Conservation (phyloP, 495 filamentous ascomycete genomes). For the Tuber microsphaerosporum region DNA sequence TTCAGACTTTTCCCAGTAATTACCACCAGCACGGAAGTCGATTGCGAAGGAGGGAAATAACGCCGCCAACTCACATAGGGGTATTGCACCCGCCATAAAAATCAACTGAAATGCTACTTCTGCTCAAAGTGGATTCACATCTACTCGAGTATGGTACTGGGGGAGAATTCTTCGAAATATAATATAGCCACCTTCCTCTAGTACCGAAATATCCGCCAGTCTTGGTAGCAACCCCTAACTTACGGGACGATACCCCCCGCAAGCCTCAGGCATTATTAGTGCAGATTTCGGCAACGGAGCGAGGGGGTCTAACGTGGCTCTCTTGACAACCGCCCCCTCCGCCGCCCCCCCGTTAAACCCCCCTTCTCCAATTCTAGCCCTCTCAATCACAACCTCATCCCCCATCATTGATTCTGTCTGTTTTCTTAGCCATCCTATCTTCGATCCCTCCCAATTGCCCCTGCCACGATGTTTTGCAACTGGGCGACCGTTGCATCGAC, state of each 20-base stretch:
- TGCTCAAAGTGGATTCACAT: not conserved
- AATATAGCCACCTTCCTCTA: not conserved
- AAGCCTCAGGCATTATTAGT: not conserved
- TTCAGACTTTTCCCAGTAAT: not conserved
- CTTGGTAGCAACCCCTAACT: not conserved
- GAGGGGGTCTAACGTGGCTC: not conserved
- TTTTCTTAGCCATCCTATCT: not conserved
- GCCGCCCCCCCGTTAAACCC: not conserved
- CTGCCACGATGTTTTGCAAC: slow-evolving; percentile 37
- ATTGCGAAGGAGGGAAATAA: not conserved
- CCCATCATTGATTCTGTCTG: not conserved
- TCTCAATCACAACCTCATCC: not conserved
- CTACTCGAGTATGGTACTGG: not conserved
- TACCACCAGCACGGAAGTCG: not conserved
- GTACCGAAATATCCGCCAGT: not conserved
- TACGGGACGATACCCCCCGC: not conserved
- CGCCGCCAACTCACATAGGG: not conserved
- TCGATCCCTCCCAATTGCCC: slow-evolving; percentile 35
- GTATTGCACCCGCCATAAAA: not conserved
- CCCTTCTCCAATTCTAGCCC: not conserved
- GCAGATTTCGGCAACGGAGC: not conserved
- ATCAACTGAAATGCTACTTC: not conserved
- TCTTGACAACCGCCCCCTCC: not conserved
- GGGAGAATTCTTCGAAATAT: not conserved
- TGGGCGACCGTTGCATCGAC: slow-evolving; percentile 36